Conservation (phyloP, 208 protist species). For the Crithidia expoeki region DNA sequence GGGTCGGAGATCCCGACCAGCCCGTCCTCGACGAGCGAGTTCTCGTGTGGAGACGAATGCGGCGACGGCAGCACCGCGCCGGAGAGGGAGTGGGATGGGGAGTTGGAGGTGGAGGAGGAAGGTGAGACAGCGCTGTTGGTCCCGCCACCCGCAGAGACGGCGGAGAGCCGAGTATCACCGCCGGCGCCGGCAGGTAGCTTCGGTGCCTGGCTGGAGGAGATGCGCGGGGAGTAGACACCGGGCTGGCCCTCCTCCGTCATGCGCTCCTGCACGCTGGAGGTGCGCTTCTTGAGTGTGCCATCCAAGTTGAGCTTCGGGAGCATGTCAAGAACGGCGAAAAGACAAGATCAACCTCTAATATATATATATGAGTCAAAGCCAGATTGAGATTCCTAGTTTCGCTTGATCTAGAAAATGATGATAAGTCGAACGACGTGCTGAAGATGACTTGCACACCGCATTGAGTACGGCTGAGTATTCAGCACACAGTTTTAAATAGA, state of each 20-base stretch:
- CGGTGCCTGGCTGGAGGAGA: conserved; percentile 25
- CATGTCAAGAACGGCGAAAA: conserved; percentile 15
- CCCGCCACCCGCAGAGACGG: neutral
- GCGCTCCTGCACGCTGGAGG: conserved; percentile 45
- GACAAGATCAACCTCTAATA: conserved; percentile 1
- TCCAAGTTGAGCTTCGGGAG: conserved; percentile 61
- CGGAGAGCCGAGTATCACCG: neutral
- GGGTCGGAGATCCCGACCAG: conserved; percentile 42
- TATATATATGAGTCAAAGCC: too few species aligned
- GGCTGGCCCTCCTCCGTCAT: conserved; percentile 45
- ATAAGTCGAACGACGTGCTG: too few species aligned
- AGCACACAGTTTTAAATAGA: too few species aligned
- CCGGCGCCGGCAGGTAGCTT: conserved; percentile 8
- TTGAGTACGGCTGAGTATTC: too few species aligned
- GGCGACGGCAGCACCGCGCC: conserved; percentile 22
- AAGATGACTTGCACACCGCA: too few species aligned
- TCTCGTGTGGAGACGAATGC: conserved; percentile 25
- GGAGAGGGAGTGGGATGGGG: neutral
- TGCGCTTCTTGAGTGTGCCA: conserved; percentile 48
- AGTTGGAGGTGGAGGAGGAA: conserved; percentile 7
- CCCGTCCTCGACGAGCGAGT: conserved; percentile 32
- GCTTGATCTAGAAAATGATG: too few species aligned
- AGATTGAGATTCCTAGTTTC: too few species aligned
- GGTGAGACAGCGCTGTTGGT: conserved; percentile 5
- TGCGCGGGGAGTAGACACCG: conserved; percentile 48